Evolutionary conservation across 345 rosid species (phyloP).

Genomic region (Populus simonii): DNA sequence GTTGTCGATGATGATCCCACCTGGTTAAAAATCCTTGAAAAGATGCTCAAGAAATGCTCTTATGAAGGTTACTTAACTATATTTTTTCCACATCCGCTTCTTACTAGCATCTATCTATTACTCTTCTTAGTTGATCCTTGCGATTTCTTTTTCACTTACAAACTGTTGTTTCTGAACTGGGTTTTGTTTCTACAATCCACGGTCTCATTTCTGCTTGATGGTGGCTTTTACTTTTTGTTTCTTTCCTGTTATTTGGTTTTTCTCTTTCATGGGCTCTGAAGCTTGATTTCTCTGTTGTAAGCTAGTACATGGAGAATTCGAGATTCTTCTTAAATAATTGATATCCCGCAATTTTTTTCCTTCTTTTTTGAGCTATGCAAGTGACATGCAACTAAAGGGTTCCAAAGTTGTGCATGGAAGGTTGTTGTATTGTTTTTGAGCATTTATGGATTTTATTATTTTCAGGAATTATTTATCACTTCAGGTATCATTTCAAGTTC

Average conservation of each 20-base stretch:
- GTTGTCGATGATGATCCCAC: slow-evolving; percentile 96
- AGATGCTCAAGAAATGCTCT: slow-evolving; percentile 94
- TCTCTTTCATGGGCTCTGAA: background rate
- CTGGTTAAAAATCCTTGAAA: slow-evolving; percentile 95
- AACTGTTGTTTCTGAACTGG: slow-evolving; percentile 8
- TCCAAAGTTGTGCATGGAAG: background rate
- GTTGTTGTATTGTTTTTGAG: slow-evolving; percentile 4
- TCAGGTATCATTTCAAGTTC: background rate
- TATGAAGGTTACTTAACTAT: slow-evolving; percentile 56
- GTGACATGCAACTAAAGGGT: background rate
- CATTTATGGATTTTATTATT: background rate
- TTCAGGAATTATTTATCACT: background rate
- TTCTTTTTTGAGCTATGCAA: background rate
- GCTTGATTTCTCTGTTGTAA: slow-evolving; percentile 2
- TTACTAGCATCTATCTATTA: background rate
- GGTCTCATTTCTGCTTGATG: background rate
- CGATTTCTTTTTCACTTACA: background rate
- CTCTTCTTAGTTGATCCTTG: background rate
- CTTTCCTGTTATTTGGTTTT: background rate
- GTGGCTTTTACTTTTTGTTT: background rate
- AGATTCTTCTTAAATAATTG: background rate
- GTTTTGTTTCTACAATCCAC: background rate
- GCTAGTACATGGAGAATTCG: background rate
- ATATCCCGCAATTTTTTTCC: background rate
- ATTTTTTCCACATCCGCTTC: background rate